phyloP scores from a whole-genome alignment of 2,329 filamentous ascomycete genomes.

The Pseudogymnoascus sp. region DNA sequence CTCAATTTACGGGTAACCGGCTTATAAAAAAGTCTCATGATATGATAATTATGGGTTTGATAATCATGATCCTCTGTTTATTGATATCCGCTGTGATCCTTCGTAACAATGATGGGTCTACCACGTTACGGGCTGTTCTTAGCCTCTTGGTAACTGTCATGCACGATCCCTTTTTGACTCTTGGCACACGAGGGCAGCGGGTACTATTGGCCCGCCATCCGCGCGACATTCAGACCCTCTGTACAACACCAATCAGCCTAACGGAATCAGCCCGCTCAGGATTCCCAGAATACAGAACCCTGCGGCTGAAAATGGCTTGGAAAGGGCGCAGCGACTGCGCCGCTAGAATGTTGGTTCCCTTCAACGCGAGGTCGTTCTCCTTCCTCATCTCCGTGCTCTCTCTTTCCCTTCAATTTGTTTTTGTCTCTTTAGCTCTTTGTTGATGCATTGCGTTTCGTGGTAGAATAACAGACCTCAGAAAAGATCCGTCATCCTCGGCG shows the following conservation, averaged over 20 bases:
- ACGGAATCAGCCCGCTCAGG: not conserved
- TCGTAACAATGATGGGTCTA: not conserved
- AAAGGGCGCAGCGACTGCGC: not conserved
- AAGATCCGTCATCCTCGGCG: not conserved
- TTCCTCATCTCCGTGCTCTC: not conserved
- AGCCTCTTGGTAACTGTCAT: not conserved
- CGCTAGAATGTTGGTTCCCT: not conserved
- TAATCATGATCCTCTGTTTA: not conserved
- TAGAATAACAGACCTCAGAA: not conserved
- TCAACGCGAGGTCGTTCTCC: not conserved
- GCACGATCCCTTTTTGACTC: not conserved
- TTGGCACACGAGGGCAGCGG: not conserved
- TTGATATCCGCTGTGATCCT: not conserved
- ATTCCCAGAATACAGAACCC: not conserved
- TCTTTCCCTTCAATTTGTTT: not conserved
- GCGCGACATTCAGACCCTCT: not conserved
- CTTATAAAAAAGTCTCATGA: not conserved
- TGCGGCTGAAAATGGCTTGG: conserved; percentile 4
- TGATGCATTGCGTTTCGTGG: not conserved
- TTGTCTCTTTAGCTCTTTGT: not conserved
- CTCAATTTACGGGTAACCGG: not conserved
- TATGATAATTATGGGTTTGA: not conserved
- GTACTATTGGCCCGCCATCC: not conserved
- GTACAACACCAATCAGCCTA: not conserved
- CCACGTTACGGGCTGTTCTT: not conserved